Conservation (phyloP, 208 protist genomes). For the Tritrichomonas musculus region DNA sequence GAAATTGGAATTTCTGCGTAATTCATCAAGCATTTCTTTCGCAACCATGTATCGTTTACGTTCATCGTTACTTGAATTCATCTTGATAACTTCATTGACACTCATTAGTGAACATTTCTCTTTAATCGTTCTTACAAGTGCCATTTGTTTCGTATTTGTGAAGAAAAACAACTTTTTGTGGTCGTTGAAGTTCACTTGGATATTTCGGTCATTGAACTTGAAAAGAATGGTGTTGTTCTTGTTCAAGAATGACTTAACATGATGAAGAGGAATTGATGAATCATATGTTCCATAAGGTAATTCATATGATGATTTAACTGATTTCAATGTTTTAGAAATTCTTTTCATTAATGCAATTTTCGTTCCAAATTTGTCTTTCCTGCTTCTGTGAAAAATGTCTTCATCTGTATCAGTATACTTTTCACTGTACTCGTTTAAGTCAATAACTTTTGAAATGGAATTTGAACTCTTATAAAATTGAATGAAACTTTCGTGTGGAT, state of each 20-base stretch:
- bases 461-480: background rate
- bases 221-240: background rate
- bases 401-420: no score
- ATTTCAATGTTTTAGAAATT: background rate
- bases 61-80: background rate
- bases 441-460: background rate
- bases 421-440: no score
- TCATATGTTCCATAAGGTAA: background rate
- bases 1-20: background rate
- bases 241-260: background rate
- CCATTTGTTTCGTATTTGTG: background rate
- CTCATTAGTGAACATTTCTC: background rate
- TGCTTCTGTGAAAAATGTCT: no score
- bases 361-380: background rate
- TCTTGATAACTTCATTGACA: no score
- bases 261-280: background rate
- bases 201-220: background rate
- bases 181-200: background rate
- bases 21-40: background rate
- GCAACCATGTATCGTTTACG: background rate
- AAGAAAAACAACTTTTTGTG: background rate
- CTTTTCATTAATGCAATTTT: background rate
- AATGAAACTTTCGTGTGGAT: conserved; percentile 45
- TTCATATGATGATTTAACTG: background rate
- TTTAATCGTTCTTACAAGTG: background rate